These are phyloP conservation scores for Penicillium cataractarum DNA, from an alignment of 495 filamentous ascomycete species.

Conservation along the genomic window DNA sequence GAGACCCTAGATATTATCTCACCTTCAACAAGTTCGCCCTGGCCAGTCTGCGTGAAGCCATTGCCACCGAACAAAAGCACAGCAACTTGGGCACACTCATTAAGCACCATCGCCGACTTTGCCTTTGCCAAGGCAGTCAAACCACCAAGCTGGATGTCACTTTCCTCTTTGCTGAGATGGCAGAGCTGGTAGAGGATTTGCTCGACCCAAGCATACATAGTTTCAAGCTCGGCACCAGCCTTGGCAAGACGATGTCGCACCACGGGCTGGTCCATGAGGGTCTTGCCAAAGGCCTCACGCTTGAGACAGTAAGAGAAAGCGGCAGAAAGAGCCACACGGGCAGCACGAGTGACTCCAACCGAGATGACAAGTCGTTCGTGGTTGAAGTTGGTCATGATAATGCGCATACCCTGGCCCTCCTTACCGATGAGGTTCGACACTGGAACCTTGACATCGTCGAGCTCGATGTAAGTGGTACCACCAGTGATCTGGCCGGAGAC, in stretches of 20 bases:
- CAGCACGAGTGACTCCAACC: slow-evolving; percentile 62
- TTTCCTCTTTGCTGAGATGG: slow-evolving; percentile 62
- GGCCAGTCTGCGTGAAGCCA: slow-evolving; percentile 68
- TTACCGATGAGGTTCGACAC: slow-evolving; percentile 68
- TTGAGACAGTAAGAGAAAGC: slow-evolving; percentile 72
- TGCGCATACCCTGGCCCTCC: slow-evolving; percentile 72
- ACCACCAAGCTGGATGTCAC: slow-evolving; percentile 68
- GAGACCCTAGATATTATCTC: slow-evolving; percentile 20
- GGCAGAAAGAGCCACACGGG: slow-evolving; percentile 64
- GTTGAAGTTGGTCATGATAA: slow-evolving; percentile 86
- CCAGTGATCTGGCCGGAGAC: slow-evolving; percentile 61
- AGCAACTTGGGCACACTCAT: slow-evolving; percentile 69
- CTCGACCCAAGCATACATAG: slow-evolving; percentile 74
- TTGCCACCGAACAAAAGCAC: slow-evolving; percentile 74
- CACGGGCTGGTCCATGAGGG: slow-evolving; percentile 72
- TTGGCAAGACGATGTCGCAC: slow-evolving; percentile 73
- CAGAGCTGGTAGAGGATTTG: slow-evolving; percentile 72
- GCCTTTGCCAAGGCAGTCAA: slow-evolving; percentile 73
- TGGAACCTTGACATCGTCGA: slow-evolving; percentile 74
- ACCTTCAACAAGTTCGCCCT: slow-evolving; percentile 73
- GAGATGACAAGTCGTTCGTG: slow-evolving; percentile 73
- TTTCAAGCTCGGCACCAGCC: slow-evolving; percentile 69
- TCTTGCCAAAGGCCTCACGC: slow-evolving; percentile 76
- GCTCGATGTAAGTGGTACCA: slow-evolving; percentile 76
- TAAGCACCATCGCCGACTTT: slow-evolving; percentile 68